A percentile compares a stretch with the other conserved stretches of the same genome.
phyloP scores from a whole-genome alignment of 345 rosid genomes.

The Gossypium mustelinum region DNA sequence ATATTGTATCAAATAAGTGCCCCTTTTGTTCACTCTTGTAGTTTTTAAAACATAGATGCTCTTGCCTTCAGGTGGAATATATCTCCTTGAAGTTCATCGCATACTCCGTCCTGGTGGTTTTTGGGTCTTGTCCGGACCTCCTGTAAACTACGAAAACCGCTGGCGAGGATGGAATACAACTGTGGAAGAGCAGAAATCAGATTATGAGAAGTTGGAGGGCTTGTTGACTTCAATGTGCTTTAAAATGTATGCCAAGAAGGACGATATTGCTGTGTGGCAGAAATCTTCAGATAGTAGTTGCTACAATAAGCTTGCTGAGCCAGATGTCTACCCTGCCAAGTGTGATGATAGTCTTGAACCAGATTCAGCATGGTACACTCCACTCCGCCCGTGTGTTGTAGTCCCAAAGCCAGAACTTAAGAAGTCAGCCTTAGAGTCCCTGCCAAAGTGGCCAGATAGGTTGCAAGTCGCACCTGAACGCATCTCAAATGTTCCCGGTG shows the following conservation, averaged over 20 bases:
- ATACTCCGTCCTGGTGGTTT: constrained; percentile 98
- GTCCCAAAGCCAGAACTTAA: constrained; percentile 65
- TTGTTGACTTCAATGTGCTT: constrained; percentile 90
- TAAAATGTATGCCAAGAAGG: constrained; percentile 78
- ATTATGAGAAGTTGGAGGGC: constrained; percentile 75
- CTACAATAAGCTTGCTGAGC: constrained; percentile 57
- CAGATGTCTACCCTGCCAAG: constrained; percentile 79
- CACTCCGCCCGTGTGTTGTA: constrained; percentile 82
- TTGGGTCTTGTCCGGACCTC: constrained; percentile 98
- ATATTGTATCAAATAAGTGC: background rate
- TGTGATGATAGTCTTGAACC: constrained; percentile 98
- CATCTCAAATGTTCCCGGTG: constrained; percentile 60
- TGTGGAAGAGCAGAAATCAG: constrained; percentile 76
- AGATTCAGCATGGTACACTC: constrained; percentile 96
- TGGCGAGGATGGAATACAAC: constrained; percentile 99
- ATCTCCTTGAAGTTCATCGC: constrained; percentile 85
- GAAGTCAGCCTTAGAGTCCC: constrained; percentile 53
- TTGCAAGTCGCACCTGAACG: constrained; percentile 71
- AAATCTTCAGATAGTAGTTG: constrained; percentile 67
- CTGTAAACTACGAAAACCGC: constrained; percentile 79
- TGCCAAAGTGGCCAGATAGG: constrained; percentile 88
- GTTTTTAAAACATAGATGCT: constrained; percentile 11
- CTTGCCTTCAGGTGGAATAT: constrained; percentile 73
- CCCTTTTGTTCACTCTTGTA: background rate
- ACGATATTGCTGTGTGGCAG: constrained; percentile 94